Evolutionary conservation across 2,329 filamentous ascomycete genomes (phyloP).

Genomic region (Alternaria panax): DNA sequence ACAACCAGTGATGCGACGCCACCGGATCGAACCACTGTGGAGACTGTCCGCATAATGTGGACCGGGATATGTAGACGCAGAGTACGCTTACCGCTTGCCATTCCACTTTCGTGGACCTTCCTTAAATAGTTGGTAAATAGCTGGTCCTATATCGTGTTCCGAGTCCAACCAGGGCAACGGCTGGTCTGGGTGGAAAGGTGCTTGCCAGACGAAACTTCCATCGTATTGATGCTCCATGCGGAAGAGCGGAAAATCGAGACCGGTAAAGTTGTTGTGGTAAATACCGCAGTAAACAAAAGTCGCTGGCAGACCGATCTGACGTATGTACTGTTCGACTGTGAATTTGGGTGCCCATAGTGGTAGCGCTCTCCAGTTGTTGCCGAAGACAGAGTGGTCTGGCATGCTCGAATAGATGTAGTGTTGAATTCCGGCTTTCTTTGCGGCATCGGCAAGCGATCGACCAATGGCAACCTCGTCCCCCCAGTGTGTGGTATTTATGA

Average conservation of each 20-base stretch:
- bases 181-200: conserved; percentile 88
- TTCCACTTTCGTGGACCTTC: conserved; percentile 88
- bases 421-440: conserved; percentile 81
- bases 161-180: conserved; percentile 95
- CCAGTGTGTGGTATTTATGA: conserved; percentile 98
- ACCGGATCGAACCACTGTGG: conserved; percentile 33
- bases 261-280: conserved; percentile 99
- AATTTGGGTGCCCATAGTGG: conserved; percentile 94
- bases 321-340: conserved; percentile 88
- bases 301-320: conserved; percentile 79
- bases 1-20: conserved; percentile 21
- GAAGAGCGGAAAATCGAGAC: conserved; percentile 88
- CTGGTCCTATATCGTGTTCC: conserved; percentile 93
- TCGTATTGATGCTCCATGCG: conserved; percentile 89
- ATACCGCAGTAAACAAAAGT: conserved; percentile 97
- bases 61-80: conserved; percentile 29
- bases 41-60: conserved; percentile 28
- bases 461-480: conserved; percentile 93
- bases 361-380: conserved; percentile 77
- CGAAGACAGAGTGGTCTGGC: conserved; percentile 89
- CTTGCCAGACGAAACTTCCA: conserved; percentile 89
- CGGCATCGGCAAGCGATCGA: conserved; percentile 85
- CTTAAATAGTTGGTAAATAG: conserved; percentile 92
- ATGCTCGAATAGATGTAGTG: conserved; percentile 98
- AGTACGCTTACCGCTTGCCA: conserved; percentile 66